Conservation (phyloP, 176 grass and related monocot species). For the Musa troglodytarum region DNA sequence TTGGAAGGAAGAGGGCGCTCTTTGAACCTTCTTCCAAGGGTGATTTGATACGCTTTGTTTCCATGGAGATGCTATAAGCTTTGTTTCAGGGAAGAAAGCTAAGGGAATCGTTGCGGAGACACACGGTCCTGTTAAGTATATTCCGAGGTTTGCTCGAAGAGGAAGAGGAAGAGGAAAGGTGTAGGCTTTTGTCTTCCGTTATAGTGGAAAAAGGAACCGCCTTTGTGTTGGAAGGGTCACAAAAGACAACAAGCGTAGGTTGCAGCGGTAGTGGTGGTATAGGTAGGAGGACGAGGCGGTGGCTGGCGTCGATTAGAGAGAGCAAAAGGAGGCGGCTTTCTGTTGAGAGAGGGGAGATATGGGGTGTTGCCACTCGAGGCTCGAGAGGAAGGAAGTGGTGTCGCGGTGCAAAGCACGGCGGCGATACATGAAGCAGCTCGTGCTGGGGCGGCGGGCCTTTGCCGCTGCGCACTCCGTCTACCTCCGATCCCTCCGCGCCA, state of each 20-base stretch:
- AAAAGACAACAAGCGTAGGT: neutral
- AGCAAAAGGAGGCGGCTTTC: neutral
- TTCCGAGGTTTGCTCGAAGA: neutral
- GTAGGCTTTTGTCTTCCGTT: neutral
- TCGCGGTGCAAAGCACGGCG: slow-evolving; percentile 85
- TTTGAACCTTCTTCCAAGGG: too few relatives aligned
- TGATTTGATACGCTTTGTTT: neutral
- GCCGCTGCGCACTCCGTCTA: slow-evolving; percentile 85
- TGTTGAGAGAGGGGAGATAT: neutral
- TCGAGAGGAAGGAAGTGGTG: slow-evolving; percentile 79
- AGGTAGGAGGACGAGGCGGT: neutral
- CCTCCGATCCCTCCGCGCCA: slow-evolving; percentile 70
- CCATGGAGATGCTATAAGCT: neutral
- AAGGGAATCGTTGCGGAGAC: too few relatives aligned
- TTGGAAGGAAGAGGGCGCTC: neutral
- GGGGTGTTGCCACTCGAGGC: slow-evolving; percentile 62
- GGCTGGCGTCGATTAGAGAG: too few relatives aligned
- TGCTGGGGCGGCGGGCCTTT: slow-evolving; percentile 59
- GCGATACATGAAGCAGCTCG: slow-evolving; percentile 88
- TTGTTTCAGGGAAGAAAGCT: neutral
- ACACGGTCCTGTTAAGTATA: neutral
- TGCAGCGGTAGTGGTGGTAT: neutral
- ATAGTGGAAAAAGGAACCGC: slow-evolving; percentile 1
- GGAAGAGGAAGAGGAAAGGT: neutral
- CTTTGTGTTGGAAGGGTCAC: neutral